These are phyloP conservation scores for Solanum piurae DNA, from an alignment of 257 asterid genomes.

Conservation along the genomic window DNA sequence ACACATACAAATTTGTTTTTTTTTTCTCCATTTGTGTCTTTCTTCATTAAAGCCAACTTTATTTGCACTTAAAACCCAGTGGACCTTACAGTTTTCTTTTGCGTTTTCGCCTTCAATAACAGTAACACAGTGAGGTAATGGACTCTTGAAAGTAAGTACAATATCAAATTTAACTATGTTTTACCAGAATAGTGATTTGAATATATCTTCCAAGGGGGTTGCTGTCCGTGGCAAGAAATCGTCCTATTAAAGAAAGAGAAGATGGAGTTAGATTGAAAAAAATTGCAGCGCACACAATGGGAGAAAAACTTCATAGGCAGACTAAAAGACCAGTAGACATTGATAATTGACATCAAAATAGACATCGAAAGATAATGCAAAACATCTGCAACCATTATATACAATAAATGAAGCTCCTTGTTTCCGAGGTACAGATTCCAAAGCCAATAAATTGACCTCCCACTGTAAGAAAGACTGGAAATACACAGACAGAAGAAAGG, in stretches of 20 bases:
- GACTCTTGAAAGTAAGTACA: not conserved
- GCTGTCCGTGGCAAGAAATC: slow-evolving; percentile 92
- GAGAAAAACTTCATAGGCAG: not conserved
- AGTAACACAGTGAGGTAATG: not conserved
- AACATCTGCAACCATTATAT: not conserved
- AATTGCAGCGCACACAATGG: not conserved
- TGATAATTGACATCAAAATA: not conserved
- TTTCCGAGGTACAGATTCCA: not conserved
- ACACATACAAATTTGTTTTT: not conserved
- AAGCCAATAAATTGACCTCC: not conserved
- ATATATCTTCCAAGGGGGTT: slow-evolving; percentile 90
- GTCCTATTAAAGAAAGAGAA: slow-evolving; percentile 39
- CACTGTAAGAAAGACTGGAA: not conserved
- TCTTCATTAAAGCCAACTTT: not conserved
- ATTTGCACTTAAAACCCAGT: not conserved
- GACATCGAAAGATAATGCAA: not conserved
- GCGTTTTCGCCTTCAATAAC: not conserved
- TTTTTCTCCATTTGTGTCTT: not conserved
- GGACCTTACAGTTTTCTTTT: not conserved
- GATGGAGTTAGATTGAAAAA: not conserved
- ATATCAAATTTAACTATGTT: not conserved
- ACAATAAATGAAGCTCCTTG: not conserved
- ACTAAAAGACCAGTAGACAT: not conserved
- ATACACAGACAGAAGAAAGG: not conserved
- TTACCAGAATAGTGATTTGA: slow-evolving; percentile 85